Percentiles rank a stretch among this genome's conserved stretches.
Evolutionary conservation across 2,329 filamentous ascomycete species (phyloP).

Genomic region (Trichoderma lentiforme): DNA sequence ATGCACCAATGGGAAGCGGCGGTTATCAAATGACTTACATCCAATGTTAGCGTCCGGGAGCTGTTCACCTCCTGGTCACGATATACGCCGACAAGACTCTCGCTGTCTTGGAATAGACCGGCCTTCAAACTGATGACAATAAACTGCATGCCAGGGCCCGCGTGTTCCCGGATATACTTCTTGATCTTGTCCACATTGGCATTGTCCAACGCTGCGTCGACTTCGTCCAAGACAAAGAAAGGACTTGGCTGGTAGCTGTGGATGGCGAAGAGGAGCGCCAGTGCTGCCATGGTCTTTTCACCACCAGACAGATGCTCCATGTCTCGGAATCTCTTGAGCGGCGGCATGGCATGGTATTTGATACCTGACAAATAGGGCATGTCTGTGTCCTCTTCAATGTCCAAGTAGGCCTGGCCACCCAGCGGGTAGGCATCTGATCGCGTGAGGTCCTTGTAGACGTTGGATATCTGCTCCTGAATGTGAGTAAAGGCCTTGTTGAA

Average conservation of each 20-base stretch:
- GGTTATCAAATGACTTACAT: conserved; percentile 63
- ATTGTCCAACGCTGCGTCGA: conserved; percentile 96
- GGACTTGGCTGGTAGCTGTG: conserved; percentile 94
- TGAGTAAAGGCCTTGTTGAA: conserved; percentile 96
- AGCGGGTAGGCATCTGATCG: conserved; percentile 86
- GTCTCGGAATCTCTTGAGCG: conserved; percentile 95
- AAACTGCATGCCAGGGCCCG: conserved; percentile 96
- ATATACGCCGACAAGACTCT: conserved; percentile 93
- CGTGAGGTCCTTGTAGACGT: conserved; percentile 94
- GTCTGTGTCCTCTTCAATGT: conserved; percentile 90
- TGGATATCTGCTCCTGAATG: conserved; percentile 89
- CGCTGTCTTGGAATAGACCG: conserved; percentile 91
- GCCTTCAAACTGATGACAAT: conserved; percentile 97
- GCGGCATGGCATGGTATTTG: conserved; percentile 98
- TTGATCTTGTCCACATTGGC: conserved; percentile 95
- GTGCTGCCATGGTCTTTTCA: conserved; percentile 97
- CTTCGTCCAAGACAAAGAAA: conserved; percentile 97
- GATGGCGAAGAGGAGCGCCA: conserved; percentile 94
- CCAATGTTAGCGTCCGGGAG: conserved; percentile 84
- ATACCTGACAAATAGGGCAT: conserved; percentile 94
- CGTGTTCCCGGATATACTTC: conserved; percentile 92
- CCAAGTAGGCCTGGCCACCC: conserved; percentile 84
- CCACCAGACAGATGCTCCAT: conserved; percentile 98
- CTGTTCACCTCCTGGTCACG: conserved; percentile 92
- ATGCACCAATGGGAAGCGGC: neutral